Percentiles rank a stretch among this genome's conserved stretches.
phyloP scores from a whole-genome alignment of 2,329 filamentous ascomycete species.

The Aspergillus texensis region DNA sequence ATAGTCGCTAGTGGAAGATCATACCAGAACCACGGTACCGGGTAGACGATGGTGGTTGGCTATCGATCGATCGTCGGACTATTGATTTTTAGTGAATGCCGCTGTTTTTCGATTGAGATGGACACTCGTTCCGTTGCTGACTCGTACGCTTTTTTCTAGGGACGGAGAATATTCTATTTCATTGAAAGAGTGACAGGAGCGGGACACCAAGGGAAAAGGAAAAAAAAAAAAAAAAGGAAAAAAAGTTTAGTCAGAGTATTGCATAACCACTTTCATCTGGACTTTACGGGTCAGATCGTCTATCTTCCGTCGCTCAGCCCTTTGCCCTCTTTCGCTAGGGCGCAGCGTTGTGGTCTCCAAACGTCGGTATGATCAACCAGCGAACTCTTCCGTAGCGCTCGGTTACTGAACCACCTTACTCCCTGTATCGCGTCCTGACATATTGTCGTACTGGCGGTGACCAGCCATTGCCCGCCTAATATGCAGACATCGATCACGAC shows the following conservation, averaged over 20 bases:
- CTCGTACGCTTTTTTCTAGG: neutral
- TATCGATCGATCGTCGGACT: conserved; percentile 20
- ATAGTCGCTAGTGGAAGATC: conserved; percentile 12
- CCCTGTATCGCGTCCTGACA: neutral
- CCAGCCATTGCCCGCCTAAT: neutral
- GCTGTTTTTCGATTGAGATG: too few relatives aligned
- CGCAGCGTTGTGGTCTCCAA: neutral
- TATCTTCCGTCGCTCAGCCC: neutral
- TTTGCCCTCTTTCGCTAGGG: neutral
- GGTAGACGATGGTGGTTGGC: neutral
- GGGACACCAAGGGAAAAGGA: neutral
- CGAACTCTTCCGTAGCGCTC: neutral
- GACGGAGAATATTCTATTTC: neutral
- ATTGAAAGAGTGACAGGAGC: neutral
- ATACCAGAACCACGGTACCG: conserved; percentile 11
- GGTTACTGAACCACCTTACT: neutral
- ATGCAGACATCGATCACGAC: neutral
- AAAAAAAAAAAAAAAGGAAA: neutral
- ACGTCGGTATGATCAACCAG: neutral
- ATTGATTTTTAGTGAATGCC: conserved; percentile 14
- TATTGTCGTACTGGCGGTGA: conserved; percentile 3
- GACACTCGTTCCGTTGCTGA: neutral
- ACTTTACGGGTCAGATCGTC: neutral
- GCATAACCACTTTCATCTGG: neutral
- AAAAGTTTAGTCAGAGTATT: neutral